Conservation (phyloP, 225 moss, liverwort and hornwort genomes). For the Pseudisothecium myosuroides region DNA sequence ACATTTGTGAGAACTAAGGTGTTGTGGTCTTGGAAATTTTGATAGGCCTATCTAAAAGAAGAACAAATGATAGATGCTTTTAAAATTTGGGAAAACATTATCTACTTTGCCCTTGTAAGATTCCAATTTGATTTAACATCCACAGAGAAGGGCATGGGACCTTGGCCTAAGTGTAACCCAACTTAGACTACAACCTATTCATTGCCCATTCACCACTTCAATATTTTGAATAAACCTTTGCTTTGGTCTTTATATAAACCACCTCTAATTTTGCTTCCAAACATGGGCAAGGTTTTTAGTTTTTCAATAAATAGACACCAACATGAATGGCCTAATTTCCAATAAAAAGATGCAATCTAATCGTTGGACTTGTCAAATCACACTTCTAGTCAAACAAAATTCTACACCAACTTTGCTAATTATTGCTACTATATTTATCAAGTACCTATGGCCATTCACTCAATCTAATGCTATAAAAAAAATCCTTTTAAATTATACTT, state of each 20-base stretch:
- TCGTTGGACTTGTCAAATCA: background rate
- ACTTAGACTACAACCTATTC: background rate
- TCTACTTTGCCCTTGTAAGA: no score
- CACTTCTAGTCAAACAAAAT: background rate
- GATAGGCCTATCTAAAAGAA: background rate
- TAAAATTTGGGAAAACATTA: background rate
- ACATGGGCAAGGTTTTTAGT: background rate
- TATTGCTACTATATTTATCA: no score
- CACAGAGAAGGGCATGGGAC: accelerated
- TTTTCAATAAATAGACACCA: no score
- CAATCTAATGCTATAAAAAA: background rate
- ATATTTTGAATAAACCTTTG: background rate
- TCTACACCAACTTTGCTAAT: background rate
- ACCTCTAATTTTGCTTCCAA: background rate
- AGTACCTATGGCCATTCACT: background rate
- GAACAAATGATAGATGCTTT: background rate
- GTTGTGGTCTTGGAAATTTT: accelerated
- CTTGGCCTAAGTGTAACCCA: background rate
- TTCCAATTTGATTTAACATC: background rate
- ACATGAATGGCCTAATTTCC: background rate
- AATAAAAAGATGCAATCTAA: background rate
- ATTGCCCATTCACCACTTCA: background rate
- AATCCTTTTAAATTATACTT: background rate
- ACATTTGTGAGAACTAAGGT: background rate
- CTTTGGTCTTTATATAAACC: accelerated